Base-by-base conservation (phyloP, 257 asterid species). In the Gardenia jasminoides region DNA sequence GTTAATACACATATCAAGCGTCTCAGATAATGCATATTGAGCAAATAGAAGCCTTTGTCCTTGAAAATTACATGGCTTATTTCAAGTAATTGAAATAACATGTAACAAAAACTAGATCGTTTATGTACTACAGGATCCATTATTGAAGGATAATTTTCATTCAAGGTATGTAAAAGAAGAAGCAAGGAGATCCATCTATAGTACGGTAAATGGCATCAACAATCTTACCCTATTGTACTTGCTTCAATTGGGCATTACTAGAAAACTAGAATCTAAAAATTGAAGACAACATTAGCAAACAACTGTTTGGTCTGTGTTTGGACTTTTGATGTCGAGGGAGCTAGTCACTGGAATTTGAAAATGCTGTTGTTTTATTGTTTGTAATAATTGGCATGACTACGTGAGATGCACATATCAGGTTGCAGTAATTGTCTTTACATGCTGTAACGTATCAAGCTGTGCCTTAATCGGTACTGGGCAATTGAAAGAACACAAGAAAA, bases 181-280 rank as follows among this genome's bases (percentile, higher is more conserved):
- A 0, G 2, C 96, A 93, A 33, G 92, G 80, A 46, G 92, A 92
- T 30, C 91, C 92, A 48, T 84, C 17, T 11, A 48, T 12, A 12
- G 17, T 48, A 2, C 19, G 12, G 19, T 48, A 48, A 48, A 48
- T 12, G 19, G 12, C 54, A 46, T 48, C 19, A 13, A 48, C 19
- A 11, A 48, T 48, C 15, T 48, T 11, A 5, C 41, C 41, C 41
- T 5, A 5, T 36, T 36, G 41, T 36, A 36, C 4, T 36, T 36
- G 4, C 41, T 36, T 36, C 41, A 36, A 36, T 36, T 36, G 41
- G 41, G 41, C 3, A 36, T 36, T 36, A 36, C 41, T 36, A 36
- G 41, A 20, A 56, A 56, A 19, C 62, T 56, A 20, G 61, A 16
- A 54, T 54, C 8, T 19, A 56, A 56, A 54, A 17, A 17, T 56